A percentile compares a stretch with the other conserved stretches of the same genome.
Evolutionary conservation across 2,329 filamentous ascomycete genomes (phyloP).

Genomic region (Alternaria consortialis): DNA sequence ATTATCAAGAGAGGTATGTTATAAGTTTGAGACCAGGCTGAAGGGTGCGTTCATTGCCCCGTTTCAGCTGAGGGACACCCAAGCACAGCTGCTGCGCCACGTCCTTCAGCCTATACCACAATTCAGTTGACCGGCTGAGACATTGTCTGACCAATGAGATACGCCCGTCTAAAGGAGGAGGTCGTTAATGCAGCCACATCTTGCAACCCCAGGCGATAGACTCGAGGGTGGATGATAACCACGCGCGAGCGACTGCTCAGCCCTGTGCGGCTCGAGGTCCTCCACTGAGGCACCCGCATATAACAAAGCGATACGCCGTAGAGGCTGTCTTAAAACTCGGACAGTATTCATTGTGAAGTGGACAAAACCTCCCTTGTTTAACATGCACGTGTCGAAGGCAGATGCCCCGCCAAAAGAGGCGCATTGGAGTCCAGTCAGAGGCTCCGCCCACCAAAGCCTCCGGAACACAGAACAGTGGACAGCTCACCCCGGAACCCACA

Average conservation of each 20-base stretch:
- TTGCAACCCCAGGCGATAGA: background rate
- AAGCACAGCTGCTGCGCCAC: background rate
- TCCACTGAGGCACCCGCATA: background rate
- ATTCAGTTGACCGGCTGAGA: background rate
- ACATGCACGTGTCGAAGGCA: background rate
- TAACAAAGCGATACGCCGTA: background rate
- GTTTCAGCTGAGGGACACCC: no score
- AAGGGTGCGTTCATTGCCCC: no score
- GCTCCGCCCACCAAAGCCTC: background rate
- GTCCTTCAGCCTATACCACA: background rate
- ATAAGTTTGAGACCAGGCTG: background rate
- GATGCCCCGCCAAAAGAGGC: background rate
- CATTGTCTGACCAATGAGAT: background rate
- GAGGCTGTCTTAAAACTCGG: background rate
- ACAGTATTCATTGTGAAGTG: background rate
- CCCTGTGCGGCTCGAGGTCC: slow-evolving; percentile 1
- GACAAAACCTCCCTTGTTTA: background rate
- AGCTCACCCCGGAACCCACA: background rate
- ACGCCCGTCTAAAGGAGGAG: background rate
- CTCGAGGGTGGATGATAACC: background rate
- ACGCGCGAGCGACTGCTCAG: background rate
- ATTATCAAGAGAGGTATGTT: background rate
- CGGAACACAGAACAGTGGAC: background rate
- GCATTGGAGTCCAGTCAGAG: background rate
- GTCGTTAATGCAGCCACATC: background rate